Conservation (phyloP, 2,329 filamentous ascomycete genomes). For the Diplodia corticola region DNA sequence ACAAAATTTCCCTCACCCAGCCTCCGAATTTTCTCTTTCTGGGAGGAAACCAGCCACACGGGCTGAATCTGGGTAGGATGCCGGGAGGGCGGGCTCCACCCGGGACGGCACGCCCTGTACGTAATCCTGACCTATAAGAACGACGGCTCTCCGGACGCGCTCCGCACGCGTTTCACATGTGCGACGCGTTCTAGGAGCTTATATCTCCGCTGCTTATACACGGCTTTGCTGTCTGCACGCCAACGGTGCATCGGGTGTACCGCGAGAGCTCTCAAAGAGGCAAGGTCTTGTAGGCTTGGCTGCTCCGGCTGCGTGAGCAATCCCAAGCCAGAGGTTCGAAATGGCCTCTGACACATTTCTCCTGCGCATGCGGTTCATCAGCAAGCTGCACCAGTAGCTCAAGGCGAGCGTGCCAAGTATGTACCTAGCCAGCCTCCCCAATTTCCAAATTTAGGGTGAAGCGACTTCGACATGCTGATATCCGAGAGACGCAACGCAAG, state of each 20-base stretch:
- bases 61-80: background rate
- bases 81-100: background rate
- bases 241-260: background rate
- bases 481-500: background rate
- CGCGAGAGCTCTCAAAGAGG: background rate
- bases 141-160: background rate
- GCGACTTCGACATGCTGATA: background rate
- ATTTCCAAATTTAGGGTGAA: no score
- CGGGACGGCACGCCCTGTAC: background rate
- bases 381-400: background rate
- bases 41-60: conserved; percentile 2
- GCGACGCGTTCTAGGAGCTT: background rate
- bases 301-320: background rate
- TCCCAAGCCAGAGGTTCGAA: background rate
- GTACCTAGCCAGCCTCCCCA: no score
- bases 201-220: background rate
- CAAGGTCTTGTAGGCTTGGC: no score
- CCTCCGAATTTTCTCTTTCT: background rate
- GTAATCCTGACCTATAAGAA: background rate
- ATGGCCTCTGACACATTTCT: no score
- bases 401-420: background rate
- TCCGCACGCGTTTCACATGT: background rate
- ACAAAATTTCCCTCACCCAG: conserved; percentile 10
- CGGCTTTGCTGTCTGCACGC: background rate
- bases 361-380: background rate